Evolutionary conservation across 768 basidiomycete species (phyloP).

Genomic region (Phanerochaete sordida): DNA sequence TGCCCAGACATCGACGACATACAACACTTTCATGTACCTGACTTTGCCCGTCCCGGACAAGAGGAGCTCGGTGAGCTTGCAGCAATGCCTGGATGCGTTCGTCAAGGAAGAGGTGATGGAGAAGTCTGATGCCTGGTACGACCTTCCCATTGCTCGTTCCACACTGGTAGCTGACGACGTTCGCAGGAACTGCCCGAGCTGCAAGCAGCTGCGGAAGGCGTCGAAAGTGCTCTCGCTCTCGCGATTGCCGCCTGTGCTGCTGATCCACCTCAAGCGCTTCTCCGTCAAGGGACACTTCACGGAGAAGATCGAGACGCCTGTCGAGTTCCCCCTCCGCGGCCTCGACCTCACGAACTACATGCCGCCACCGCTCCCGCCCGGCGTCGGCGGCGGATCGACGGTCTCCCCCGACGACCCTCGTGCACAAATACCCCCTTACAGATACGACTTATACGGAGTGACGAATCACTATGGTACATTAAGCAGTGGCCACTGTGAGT

Average conservation of each 20-base stretch:
- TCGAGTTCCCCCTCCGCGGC: slow-evolving; percentile 76
- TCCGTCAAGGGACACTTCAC: slow-evolving; percentile 88
- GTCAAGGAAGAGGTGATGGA: slow-evolving; percentile 89
- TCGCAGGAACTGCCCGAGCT: slow-evolving; percentile 88
- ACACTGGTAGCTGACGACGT: background rate
- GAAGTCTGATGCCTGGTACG: slow-evolving; percentile 88
- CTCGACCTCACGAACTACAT: slow-evolving; percentile 77
- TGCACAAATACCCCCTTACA: slow-evolving; percentile 81
- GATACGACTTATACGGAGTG: slow-evolving; percentile 92
- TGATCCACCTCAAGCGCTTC: slow-evolving; percentile 93
- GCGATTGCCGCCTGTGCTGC: slow-evolving; percentile 86
- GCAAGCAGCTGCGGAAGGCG: slow-evolving; percentile 85
- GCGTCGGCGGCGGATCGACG: slow-evolving; percentile 43
- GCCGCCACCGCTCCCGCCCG: slow-evolving; percentile 74
- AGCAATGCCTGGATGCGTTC: slow-evolving; percentile 85
- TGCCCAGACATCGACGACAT: slow-evolving; percentile 90
- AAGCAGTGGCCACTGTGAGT: slow-evolving; percentile 93
- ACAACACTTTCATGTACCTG: slow-evolving; percentile 94
- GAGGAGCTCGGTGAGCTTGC: slow-evolving; percentile 57
- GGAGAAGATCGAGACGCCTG: slow-evolving; percentile 93
- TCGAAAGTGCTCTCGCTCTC: slow-evolving; percentile 86
- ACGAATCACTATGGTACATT: slow-evolving; percentile 96
- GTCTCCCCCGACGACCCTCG: slow-evolving; percentile 67
- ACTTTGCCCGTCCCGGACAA: slow-evolving; percentile 82
- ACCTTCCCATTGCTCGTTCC: background rate